A percentile compares a stretch with the other conserved stretches of the same genome.
Evolutionary conservation across 2,329 filamentous ascomycete genomes (phyloP).

Genomic region (Hypoxylon sp.): DNA sequence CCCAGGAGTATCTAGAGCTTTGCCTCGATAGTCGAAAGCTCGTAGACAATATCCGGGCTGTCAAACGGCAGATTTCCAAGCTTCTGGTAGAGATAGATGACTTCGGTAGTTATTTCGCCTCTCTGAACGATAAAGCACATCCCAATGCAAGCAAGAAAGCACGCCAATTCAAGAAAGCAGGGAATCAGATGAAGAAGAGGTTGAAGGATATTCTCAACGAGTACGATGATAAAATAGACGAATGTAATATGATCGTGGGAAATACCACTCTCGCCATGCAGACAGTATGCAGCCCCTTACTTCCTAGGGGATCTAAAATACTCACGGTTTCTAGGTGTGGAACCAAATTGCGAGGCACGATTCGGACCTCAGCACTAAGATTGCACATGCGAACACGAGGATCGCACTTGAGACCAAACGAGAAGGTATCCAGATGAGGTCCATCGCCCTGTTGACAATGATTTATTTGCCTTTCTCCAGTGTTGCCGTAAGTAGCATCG

Average conservation of each 20-base stretch:
- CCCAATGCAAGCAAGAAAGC: constrained; percentile 1
- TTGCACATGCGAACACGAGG: constrained; percentile 46
- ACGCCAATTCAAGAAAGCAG: constrained; percentile 25
- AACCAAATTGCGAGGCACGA: constrained; percentile 51
- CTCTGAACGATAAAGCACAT: constrained; percentile 6
- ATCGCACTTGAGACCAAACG: constrained; percentile 48
- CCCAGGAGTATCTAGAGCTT: constrained; percentile 34
- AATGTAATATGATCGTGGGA: constrained; percentile 49
- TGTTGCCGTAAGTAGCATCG: constrained; percentile 47
- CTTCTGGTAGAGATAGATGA: constrained; percentile 35
- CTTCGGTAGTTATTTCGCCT: constrained; percentile 20
- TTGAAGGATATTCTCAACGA: constrained; percentile 49
- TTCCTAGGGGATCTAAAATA: background rate
- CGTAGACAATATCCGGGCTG: constrained; percentile 38
- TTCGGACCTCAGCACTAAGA: constrained; percentile 46
- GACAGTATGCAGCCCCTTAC: constrained; percentile 38
- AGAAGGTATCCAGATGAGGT: constrained; percentile 52
- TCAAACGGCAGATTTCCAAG: constrained; percentile 32
- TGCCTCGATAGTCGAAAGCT: constrained; percentile 36
- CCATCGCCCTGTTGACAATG: constrained; percentile 53
- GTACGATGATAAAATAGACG: constrained; percentile 51
- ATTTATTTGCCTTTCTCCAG: constrained; percentile 51
- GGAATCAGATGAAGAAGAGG: constrained; percentile 42
- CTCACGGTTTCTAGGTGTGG: constrained; percentile 45
- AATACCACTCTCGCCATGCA: constrained; percentile 51